Base-by-base conservation (phyloP, 805 yeast genomes). In the Nakazawaea wyomingensis region DNA sequence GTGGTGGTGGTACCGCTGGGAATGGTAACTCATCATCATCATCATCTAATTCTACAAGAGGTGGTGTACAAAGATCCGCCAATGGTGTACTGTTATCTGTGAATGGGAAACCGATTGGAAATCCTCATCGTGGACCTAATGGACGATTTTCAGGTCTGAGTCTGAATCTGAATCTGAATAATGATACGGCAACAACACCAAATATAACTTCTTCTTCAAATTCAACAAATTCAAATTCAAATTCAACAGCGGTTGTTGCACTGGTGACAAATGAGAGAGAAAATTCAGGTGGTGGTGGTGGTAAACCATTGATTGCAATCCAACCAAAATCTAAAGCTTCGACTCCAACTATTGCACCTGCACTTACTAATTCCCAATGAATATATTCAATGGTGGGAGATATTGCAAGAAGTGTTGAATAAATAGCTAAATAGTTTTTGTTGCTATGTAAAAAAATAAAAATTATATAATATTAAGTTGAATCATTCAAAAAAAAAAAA, bases 321-420 rank as follows among this genome's bases (percentile, higher is more conserved):
- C 45, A 42, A 31, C 45, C 45, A 18, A 42, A 37, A 19, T 36
- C 41, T 5, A 30, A 34, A 26, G 18, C 37, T n/a, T 21, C 16
- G 5, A 36, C 45, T 13, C 45, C 45, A 29, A 8, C 32, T 29
- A 29, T 29, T 29, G 32, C 32, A n/a, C 32, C 32, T 29, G 32
- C 32, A 24, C 27, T 10, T 24, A 10, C 10, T 24, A 24, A n/a
- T n/a, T n/a, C n/a, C n/a, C n/a, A n/a, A n/a, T n/a, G n/a, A n/a
- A n/a, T n/a, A n/a, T n/a, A n/a, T n/a, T n/a, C n/a, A n/a, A n/a
- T n/a, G n/a, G n/a, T n/a, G n/a, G n/a, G n/a, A n/a, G n/a, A n/a
- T n/a, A n/a, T n/a, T n/a, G n/a, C n/a, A n/a, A n/a, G n/a, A n/a
- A n/a, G n/a, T n/a, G n/a, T n/a, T n/a, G n/a, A n/a, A n/a, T n/a